A percentile compares a stretch with the other conserved stretches of the same genome.
Evolutionary conservation across 306 rosid species (phyloP).

Genomic region (Sphenostylis stenocarpa): DNA sequence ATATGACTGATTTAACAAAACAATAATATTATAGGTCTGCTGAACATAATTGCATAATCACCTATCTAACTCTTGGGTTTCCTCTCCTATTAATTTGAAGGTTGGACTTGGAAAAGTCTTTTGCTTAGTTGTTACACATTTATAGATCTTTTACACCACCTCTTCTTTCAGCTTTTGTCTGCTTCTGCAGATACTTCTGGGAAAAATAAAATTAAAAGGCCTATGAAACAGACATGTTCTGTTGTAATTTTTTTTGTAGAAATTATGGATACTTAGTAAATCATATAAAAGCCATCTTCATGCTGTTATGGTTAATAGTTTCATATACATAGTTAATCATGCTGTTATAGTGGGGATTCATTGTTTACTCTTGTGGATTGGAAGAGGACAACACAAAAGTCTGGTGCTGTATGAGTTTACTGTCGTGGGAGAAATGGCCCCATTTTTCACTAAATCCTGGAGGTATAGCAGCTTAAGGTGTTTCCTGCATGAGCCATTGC

Average conservation of each 20-base stretch:
- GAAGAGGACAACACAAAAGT: not conserved
- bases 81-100: not conserved
- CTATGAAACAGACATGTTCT: conserved; percentile 4
- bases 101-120: not conserved
- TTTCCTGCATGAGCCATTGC: too few relatives aligned
- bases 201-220: not conserved
- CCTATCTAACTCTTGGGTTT: conserved; percentile 13
- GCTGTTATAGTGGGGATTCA: not conserved
- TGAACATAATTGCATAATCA: not conserved
- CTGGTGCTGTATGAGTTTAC: not conserved
- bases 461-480: too few relatives aligned
- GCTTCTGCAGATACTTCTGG: conserved; percentile 23
- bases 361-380: not conserved
- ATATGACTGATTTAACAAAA: not conserved
- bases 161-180: conserved; percentile 23
- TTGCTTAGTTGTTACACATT: not conserved
- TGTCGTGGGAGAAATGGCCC: not conserved
- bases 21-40: conserved; percentile 6
- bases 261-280: not conserved
- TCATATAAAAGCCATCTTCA: conserved; percentile 7
- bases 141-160: not conserved
- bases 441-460: too few relatives aligned
- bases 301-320: conserved; percentile 5
- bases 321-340: not conserved
- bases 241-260: not conserved